Conservation (phyloP, 306 rosid genomes). For the Quercus agrifolia region DNA sequence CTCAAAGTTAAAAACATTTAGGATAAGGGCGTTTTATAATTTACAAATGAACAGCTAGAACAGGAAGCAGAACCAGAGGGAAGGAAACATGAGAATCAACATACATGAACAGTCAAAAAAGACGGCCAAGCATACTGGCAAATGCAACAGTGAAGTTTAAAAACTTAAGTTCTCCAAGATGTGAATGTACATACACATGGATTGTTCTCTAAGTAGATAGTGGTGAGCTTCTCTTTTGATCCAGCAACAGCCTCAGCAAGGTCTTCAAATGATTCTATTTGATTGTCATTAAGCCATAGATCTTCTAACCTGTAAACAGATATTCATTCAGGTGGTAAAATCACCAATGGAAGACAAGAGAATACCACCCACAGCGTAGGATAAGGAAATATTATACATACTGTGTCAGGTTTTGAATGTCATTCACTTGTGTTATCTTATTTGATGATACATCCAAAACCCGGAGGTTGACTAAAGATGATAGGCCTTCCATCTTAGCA, state of each 20-base stretch:
- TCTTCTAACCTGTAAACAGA: conserved; percentile 72
- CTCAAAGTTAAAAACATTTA: background rate
- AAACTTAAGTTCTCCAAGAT: conserved; percentile 8
- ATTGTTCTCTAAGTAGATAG: conserved; percentile 85
- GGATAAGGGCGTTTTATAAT: background rate
- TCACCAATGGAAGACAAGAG: conserved; percentile 16
- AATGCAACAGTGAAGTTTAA: background rate
- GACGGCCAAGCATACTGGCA: background rate
- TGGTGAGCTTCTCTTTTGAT: conserved; percentile 77
- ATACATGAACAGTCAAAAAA: background rate
- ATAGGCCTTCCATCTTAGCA: conserved; percentile 82
- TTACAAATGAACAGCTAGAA: conserved; percentile 6
- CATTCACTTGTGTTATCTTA: conserved; percentile 66
- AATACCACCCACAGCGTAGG: background rate
- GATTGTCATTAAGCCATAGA: conserved; percentile 94
- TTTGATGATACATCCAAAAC: conserved; percentile 88
- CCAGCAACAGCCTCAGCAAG: conserved; percentile 71
- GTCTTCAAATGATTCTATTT: conserved; percentile 63
- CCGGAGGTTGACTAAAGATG: conserved; percentile 73
- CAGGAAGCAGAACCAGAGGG: background rate
- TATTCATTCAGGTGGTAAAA: conserved; percentile 15
- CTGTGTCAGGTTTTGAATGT: conserved; percentile 61
- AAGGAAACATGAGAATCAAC: background rate
- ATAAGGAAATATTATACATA: conserved; percentile 25
- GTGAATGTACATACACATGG: conserved; percentile 68